Conservation (phyloP, 345 rosid species). For the Odontarrhena argentea region DNA sequence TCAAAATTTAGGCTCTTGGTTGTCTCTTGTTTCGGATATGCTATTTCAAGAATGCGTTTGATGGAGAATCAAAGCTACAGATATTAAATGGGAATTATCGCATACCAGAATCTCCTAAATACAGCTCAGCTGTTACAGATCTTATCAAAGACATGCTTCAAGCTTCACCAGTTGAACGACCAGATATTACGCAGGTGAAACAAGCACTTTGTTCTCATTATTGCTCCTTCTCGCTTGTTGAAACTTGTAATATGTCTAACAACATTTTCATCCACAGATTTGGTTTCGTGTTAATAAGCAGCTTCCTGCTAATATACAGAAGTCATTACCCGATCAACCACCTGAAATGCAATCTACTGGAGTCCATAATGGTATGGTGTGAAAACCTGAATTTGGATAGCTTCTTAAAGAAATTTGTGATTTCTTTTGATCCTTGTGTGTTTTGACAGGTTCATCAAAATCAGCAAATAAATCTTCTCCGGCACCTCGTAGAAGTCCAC, state of each 20-base stretch:
- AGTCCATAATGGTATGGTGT: slow-evolving; percentile 53
- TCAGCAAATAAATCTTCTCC: slow-evolving; percentile 58
- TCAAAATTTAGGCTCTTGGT: slow-evolving; percentile 79
- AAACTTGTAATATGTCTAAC: slow-evolving; percentile 59
- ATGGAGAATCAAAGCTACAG: slow-evolving; percentile 97
- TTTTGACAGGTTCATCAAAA: slow-evolving; percentile 55
- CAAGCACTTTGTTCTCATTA: slow-evolving; percentile 68
- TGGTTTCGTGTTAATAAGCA: slow-evolving; percentile 97
- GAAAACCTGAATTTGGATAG: slow-evolving; percentile 15
- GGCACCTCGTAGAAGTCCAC: slow-evolving; percentile 83
- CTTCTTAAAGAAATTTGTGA: slow-evolving; percentile 17
- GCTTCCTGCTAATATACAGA: slow-evolving; percentile 71
- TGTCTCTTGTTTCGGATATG: slow-evolving; percentile 94
- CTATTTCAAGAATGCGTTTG: slow-evolving; percentile 93
- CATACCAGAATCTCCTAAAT: slow-evolving; percentile 81
- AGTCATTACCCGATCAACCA: slow-evolving; percentile 80
- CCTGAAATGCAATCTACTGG: slow-evolving; percentile 67
- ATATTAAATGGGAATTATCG: slow-evolving; percentile 92
- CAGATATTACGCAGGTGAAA: slow-evolving; percentile 93
- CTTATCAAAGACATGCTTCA: slow-evolving; percentile 90
- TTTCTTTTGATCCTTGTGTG: slow-evolving; percentile 29
- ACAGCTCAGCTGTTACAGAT: slow-evolving; percentile 61
- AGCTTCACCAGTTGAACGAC: slow-evolving; percentile 88
- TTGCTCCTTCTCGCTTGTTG: slow-evolving; percentile 63
- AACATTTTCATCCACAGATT: slow-evolving; percentile 64